These are phyloP conservation scores for Sclerotinia subarctica DNA, from an alignment of 2,329 filamentous ascomycete genomes.

Conservation along the genomic window DNA sequence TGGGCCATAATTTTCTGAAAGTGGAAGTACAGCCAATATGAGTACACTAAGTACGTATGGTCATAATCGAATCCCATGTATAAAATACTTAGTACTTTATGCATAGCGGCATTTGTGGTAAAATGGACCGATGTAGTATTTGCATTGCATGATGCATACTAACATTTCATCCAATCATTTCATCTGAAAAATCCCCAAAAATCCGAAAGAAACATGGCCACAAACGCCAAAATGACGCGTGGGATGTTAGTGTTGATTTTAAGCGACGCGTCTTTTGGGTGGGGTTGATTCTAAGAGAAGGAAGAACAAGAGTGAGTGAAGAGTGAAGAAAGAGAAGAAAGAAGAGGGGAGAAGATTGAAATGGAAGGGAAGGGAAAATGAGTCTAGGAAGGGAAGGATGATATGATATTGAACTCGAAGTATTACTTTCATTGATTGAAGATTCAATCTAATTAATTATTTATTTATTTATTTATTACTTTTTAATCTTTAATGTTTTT, in stretches of 20 bases:
- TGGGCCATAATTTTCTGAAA: background rate
- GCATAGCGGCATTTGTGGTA: background rate
- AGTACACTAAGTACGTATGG: too few relatives aligned
- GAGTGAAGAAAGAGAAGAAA: background rate
- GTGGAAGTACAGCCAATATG: background rate
- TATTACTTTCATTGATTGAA: too few relatives aligned
- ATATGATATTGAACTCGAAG: background rate
- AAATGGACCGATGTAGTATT: background rate
- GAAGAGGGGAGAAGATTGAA: background rate
- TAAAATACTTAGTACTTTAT: background rate
- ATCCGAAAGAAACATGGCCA: background rate
- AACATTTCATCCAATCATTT: background rate
- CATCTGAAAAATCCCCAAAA: background rate
- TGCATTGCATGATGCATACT: background rate
- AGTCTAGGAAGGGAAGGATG: background rate
- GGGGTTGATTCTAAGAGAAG: background rate
- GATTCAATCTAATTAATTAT: background rate
- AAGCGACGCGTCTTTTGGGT: constrained; percentile 17
- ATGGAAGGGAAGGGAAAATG: too few relatives aligned
- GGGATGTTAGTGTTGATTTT: background rate
- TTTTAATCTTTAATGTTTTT: background rate
- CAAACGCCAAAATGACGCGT: constrained; percentile 17
- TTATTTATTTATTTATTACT: background rate
- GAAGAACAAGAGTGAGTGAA: background rate
- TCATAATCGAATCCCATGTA: background rate